These are phyloP conservation scores for Papiliotrema nemorosa DNA, from an alignment of 1,284 basidiomycete species.

Conservation along the genomic window DNA sequence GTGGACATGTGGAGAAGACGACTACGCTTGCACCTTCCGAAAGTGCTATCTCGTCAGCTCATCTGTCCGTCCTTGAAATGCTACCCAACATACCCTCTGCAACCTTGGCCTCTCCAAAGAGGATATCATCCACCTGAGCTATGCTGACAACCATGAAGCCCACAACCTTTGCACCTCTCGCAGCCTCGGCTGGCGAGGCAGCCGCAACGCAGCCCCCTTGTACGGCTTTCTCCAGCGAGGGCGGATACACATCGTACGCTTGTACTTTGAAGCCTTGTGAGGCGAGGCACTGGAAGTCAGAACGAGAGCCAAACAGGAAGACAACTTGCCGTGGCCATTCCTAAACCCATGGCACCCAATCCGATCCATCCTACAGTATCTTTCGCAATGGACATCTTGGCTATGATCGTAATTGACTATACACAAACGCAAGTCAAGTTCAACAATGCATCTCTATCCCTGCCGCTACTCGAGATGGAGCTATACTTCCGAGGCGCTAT, in stretches of 20 bases:
- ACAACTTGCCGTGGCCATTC: slow-evolving; percentile 31
- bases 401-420: not conserved
- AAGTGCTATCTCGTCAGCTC: slow-evolving; percentile 20
- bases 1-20: slow-evolving; percentile 48
- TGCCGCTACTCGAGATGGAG: too few species aligned
- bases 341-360: slow-evolving; percentile 42
- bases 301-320: not conserved
- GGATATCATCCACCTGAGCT: slow-evolving; percentile 36
- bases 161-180: slow-evolving; percentile 28
- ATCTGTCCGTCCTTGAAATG: not conserved
- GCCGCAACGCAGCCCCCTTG: slow-evolving; percentile 19
- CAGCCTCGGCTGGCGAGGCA: slow-evolving; percentile 24
- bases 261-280: slow-evolving; percentile 31
- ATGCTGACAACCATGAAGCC: slow-evolving; percentile 46
- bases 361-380: slow-evolving; percentile 46
- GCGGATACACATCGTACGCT: slow-evolving; percentile 40
- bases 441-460: too few species aligned
- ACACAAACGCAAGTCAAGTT: too few species aligned
- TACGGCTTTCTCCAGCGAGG: slow-evolving; percentile 34
- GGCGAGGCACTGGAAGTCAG: slow-evolving; percentile 21
- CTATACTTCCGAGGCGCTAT: too few species aligned
- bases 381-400: not conserved
- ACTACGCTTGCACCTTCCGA: slow-evolving; percentile 36
- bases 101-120: slow-evolving; percentile 32
- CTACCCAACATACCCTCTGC: slow-evolving; percentile 22